These are phyloP conservation scores for Purpureocillium takamizusanense DNA, from an alignment of 2,329 filamentous ascomycete genomes.

Conservation along the genomic window DNA sequence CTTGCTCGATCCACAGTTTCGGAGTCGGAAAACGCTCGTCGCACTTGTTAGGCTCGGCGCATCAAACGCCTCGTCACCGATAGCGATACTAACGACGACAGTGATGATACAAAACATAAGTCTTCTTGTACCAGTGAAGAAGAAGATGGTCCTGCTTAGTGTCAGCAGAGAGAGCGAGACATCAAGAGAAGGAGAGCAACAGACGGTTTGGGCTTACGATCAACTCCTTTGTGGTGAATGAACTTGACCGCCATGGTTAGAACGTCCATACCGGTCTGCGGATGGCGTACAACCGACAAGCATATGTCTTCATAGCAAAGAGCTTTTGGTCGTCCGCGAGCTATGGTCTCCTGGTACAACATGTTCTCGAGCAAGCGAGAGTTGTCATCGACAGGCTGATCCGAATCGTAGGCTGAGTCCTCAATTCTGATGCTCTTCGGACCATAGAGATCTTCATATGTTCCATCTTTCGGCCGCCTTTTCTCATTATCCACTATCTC, in stretches of 20 bases:
- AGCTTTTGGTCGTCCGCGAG: slow-evolving; percentile 13
- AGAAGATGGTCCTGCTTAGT: slow-evolving; percentile 17
- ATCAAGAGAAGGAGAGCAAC: slow-evolving; percentile 1
- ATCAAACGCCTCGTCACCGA: background rate
- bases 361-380: slow-evolving; percentile 13
- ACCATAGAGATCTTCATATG: slow-evolving; percentile 14
- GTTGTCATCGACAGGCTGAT: slow-evolving; percentile 9
- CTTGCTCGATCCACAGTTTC: background rate
- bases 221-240: slow-evolving; percentile 17
- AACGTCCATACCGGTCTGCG: slow-evolving; percentile 9
- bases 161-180: background rate
- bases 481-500: slow-evolving; percentile 19
- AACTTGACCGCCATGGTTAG: slow-evolving; percentile 20
- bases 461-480: slow-evolving; percentile 15
- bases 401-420: slow-evolving; percentile 5
- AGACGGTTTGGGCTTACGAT: slow-evolving; percentile 19
- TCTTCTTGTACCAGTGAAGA: slow-evolving; percentile 14
- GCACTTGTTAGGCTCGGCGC: background rate
- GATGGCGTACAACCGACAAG: slow-evolving; percentile 18
- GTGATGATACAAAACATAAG: slow-evolving; percentile 16
- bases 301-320: slow-evolving; percentile 21
- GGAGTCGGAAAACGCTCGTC: background rate
- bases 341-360: slow-evolving; percentile 4
- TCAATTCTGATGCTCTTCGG: slow-evolving; percentile 10
- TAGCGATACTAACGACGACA: background rate